phyloP scores from a whole-genome alignment of 2,329 filamentous ascomycete genomes.

The Fusarium lateritium region DNA sequence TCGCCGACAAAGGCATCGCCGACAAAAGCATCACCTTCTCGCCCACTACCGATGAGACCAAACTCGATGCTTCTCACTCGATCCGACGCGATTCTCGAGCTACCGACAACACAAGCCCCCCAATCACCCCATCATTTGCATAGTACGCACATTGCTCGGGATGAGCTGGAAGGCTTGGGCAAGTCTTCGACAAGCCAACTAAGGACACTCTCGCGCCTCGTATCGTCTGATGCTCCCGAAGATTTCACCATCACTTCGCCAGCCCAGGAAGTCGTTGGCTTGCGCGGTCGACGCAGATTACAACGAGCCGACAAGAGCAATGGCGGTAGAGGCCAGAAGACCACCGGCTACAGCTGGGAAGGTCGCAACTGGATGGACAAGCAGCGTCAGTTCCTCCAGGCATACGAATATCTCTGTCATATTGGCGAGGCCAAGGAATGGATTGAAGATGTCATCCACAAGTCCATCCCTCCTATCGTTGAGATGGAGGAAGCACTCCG shows the following conservation, averaged over 20 bases:
- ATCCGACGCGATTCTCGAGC: conserved; percentile 66
- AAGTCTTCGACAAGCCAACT: conserved; percentile 93
- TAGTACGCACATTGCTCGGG: conserved; percentile 68
- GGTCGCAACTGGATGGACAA: conserved; percentile 99
- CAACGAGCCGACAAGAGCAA: conserved; percentile 77
- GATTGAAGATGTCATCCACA: conserved; percentile 93
- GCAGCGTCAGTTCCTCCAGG: conserved; percentile 94
- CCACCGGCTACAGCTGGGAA: conserved; percentile 78
- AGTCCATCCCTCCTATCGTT: conserved; percentile 90
- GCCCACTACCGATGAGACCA: conserved; percentile 64
- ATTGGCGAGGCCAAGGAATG: conserved; percentile 99
- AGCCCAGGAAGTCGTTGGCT: conserved; percentile 87
- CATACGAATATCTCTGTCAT: conserved; percentile 98
- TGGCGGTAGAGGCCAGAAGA: conserved; percentile 62
- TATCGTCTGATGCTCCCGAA: conserved; percentile 80
- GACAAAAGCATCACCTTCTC: conserved; percentile 55
- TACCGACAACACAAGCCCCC: conserved; percentile 52
- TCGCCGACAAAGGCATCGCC: conserved; percentile 17
- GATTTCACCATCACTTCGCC: conserved; percentile 85
- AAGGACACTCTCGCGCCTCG: conserved; percentile 86
- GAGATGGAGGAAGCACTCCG: conserved; percentile 93
- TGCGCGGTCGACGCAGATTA: conserved; percentile 86
- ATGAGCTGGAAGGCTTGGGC: conserved; percentile 85
- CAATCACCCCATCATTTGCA: conserved; percentile 50
- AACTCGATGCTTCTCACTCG: conserved; percentile 74